Conservation (phyloP, 2,329 filamentous ascomycete species). For the Aspergillus alliaceus region DNA sequence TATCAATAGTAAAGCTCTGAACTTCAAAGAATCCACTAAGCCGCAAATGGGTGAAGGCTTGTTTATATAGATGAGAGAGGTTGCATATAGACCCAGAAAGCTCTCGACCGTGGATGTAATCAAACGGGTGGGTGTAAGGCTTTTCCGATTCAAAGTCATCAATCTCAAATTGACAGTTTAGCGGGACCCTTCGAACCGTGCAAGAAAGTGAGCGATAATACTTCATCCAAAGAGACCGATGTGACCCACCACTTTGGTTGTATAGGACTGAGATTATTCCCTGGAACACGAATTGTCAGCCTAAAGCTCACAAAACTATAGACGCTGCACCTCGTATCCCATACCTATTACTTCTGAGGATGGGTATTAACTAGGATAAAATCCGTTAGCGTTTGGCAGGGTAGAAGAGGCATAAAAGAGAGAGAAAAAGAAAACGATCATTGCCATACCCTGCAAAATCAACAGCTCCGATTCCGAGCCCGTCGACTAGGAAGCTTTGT, state of each 20-base stretch:
- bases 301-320: neutral
- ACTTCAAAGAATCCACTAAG: constrained; percentile 55
- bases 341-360: neutral
- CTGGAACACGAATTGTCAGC: neutral
- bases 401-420: neutral
- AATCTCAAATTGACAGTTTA: constrained; percentile 25
- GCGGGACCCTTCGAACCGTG: constrained; percentile 20
- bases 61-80: constrained; percentile 9
- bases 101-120: constrained; percentile 26
- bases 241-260: neutral
- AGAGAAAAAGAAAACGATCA: neutral
- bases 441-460: constrained; percentile 17
- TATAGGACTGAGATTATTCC: neutral
- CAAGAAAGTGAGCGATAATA: neutral
- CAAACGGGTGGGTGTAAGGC: constrained; percentile 19
- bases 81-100: constrained; percentile 21
- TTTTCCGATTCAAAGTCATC: constrained; percentile 26
- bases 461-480: constrained; percentile 3
- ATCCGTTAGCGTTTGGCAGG: neutral
- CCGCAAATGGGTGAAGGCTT: constrained; percentile 32
- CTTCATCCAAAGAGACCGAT: too few species aligned
- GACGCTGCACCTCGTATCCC: neutral
- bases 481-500: neutral
- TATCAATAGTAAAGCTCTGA: constrained; percentile 33
- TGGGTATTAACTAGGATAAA: neutral